phyloP scores from a whole-genome alignment of 176 grass and related monocot genomes.

The Microstegium vimineum region DNA sequence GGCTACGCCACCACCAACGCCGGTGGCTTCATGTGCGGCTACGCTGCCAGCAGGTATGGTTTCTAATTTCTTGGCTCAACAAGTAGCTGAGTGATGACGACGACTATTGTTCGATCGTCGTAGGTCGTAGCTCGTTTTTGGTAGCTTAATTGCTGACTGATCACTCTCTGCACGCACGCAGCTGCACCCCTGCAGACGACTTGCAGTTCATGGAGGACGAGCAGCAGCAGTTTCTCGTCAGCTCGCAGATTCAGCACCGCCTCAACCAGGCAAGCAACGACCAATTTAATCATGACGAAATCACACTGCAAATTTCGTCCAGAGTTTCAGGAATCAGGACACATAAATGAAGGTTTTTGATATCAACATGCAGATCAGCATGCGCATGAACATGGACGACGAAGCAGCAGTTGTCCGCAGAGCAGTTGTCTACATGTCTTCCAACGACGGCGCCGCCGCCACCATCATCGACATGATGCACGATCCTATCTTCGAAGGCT shows the following conservation, averaged over 20 bases:
- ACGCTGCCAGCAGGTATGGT: slow-evolving; percentile 11
- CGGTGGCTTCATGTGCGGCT: slow-evolving; percentile 33
- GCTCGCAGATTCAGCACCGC: slow-evolving; percentile 29
- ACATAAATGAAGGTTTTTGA: neutral
- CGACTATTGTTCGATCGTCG: too few relatives aligned
- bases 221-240: neutral
- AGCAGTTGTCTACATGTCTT: neutral
- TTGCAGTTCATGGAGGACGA: slow-evolving; percentile 6
- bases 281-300: neutral
- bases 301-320: neutral
- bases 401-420: neutral
- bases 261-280: slow-evolving; percentile 36
- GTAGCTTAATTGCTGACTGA: neutral
- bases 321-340: neutral
- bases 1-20: neutral
- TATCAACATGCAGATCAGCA: slow-evolving; percentile 33
- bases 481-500: neutral
- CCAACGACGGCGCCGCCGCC: neutral
- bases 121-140: too few relatives aligned
- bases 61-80: neutral
- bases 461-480: neutral
- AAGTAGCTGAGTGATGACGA: neutral
- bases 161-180: neutral
- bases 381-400: slow-evolving; percentile 45
- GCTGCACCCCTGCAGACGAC: neutral